Conservation (phyloP, 2,329 filamentous ascomycete genomes). For the Scleromitrula shiraiana region DNA sequence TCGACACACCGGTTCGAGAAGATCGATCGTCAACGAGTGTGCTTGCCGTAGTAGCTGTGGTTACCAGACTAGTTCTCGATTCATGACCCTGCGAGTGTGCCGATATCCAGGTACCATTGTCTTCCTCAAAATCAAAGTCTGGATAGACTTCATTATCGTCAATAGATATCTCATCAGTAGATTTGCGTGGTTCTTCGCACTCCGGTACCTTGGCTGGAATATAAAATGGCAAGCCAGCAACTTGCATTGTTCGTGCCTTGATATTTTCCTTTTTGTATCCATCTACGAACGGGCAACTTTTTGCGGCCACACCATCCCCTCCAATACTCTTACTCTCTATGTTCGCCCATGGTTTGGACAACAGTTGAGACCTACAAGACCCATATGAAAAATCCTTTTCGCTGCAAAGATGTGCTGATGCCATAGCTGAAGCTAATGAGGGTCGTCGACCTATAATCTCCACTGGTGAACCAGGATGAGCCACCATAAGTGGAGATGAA, state of each 20-base stretch:
- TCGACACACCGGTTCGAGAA: constrained; percentile 14
- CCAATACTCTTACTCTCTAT: constrained; percentile 14
- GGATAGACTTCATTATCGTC: constrained; percentile 18
- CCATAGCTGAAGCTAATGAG: constrained; percentile 19
- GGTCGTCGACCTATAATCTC: constrained; percentile 24
- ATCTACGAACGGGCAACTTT: constrained; percentile 13
- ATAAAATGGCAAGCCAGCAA: constrained; percentile 20
- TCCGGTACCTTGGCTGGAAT: constrained; percentile 27
- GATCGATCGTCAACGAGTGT: constrained; percentile 20
- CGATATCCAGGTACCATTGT: constrained; percentile 24
- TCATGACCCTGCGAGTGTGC: constrained; percentile 20
- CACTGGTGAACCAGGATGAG: constrained; percentile 29
- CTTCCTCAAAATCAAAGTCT: constrained; percentile 25
- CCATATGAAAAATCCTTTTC: constrained; percentile 17
- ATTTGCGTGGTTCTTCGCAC: constrained; percentile 18
- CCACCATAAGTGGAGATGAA: constrained; percentile 25
- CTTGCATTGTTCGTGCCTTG: constrained; percentile 17
- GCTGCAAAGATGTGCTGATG: constrained; percentile 22
- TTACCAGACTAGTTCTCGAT: constrained; percentile 23
- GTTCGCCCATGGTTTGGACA: background rate
- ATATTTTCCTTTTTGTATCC: constrained; percentile 11
- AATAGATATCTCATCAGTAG: constrained; percentile 12
- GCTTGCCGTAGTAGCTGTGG: constrained; percentile 18
- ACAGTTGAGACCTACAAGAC: constrained; percentile 16
- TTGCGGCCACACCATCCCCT: constrained; percentile 29